A percentile compares a stretch with the other conserved stretches of the same genome.
Evolutionary conservation across 768 basidiomycete genomes (phyloP).

Genomic region (Amanita thiersii): DNA sequence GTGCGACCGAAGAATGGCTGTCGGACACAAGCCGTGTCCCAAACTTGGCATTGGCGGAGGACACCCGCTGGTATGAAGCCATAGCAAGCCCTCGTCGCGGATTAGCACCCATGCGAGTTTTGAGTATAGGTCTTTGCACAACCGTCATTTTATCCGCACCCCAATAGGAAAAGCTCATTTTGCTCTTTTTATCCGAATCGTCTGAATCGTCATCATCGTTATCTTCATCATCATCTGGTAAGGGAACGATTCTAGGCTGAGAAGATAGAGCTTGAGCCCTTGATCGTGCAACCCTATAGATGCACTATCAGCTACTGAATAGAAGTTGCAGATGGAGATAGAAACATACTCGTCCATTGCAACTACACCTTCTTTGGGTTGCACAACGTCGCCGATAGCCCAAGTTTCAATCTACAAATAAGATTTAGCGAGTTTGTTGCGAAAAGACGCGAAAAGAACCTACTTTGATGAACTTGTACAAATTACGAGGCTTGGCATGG

Average conservation of each 20-base stretch:
- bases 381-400: conserved; percentile 71
- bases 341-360: conserved; percentile 82
- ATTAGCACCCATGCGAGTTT: conserved; percentile 31
- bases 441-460: conserved; percentile 12
- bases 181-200: conserved; percentile 83
- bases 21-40: conserved; percentile 72
- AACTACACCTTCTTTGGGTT: conserved; percentile 74
- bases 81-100: conserved; percentile 33
- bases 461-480: conserved; percentile 91
- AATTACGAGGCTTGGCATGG: conserved; percentile 78
- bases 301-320: conserved; percentile 5
- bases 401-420: conserved; percentile 70
- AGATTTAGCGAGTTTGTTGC: conserved; percentile 6
- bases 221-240: conserved; percentile 59
- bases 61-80: conserved; percentile 68
- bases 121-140: conserved; percentile 60
- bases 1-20: conserved; percentile 37
- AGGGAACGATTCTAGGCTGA: conserved; percentile 60
- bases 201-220: conserved; percentile 58
- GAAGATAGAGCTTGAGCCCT: conserved; percentile 49
- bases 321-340: background rate
- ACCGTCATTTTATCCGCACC: conserved; percentile 88
- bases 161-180: conserved; percentile 94
- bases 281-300: conserved; percentile 58
- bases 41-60: conserved; percentile 90